Evolutionary conservation across 305 asterid genomes (phyloP), one percentile per base, ranked within the genome.

Genomic region (Fraxinus latifolia): DNA sequence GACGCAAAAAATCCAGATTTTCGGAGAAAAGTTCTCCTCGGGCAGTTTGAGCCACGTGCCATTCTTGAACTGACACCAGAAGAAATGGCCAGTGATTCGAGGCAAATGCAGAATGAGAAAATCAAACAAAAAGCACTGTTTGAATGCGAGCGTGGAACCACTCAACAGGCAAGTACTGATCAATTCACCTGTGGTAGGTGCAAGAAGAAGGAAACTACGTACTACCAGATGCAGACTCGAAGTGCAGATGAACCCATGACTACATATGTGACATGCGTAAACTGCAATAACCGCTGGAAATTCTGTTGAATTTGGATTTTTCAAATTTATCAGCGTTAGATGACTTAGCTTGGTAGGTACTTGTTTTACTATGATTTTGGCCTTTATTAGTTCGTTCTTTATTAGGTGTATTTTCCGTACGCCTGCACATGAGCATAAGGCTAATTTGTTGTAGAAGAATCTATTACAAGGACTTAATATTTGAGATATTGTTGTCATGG

Each of bases 181-280:
- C 86, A 90, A 77, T 96, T 96, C 85, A 93, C 90, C 21, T 96
- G 98, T 55, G 89, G 90, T 0, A 83, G 92, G 86, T 89, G 92
- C 82, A 37, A 87, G 3, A 21, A 21, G 60, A 25, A 37, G 79
- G 34, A 25, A 62, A 80, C 90, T 5, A 95, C 97, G 27, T 95
- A 95, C 78, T 95, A 91, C 81, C 98, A 95, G 88, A 77, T 93
- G 95, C 98, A 95, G 90, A 95, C 94, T 1, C 83, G 98, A 87
- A 93, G 98, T 87, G 98, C 98, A 0, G 98, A 93, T 34, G 98
- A 95, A 84, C 98, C 98, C 0, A 93, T 95, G 98, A 93, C 98
- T 0, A 95, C 97, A 3, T 93, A 74, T 21, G 97, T 95, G 2
- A 95, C 98, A 0, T 95, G 98, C 53, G 97, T 92, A 11, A 91